phyloP scores from a whole-genome alignment of 495 filamentous ascomycete genomes.

The Xanthoparmelia taractica region DNA sequence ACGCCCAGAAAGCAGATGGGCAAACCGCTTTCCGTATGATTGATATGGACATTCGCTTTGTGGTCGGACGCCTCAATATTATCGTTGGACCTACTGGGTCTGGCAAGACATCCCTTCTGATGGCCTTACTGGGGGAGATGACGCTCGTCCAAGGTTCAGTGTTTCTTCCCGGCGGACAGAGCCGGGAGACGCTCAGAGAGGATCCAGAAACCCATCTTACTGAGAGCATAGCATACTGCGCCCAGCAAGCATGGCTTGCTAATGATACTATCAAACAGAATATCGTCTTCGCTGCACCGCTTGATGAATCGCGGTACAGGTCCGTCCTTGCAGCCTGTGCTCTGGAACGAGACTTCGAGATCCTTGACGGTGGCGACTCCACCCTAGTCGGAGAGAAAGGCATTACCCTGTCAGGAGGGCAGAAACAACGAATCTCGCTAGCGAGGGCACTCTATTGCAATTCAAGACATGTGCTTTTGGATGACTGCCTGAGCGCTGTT shows the following conservation, averaged over 20 bases:
- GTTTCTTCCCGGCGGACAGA: slow-evolving; percentile 71
- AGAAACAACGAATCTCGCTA: slow-evolving; percentile 96
- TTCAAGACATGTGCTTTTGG: slow-evolving; percentile 80
- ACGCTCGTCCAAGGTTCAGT: slow-evolving; percentile 72
- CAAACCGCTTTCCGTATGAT: slow-evolving; percentile 72
- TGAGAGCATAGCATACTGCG: slow-evolving; percentile 92
- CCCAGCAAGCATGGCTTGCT: slow-evolving; percentile 95
- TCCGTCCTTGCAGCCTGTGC: slow-evolving; percentile 86
- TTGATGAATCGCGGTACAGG: slow-evolving; percentile 76
- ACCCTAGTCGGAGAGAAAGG: slow-evolving; percentile 96
- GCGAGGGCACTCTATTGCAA: slow-evolving; percentile 90
- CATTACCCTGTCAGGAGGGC: slow-evolving; percentile 91
- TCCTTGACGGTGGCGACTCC: slow-evolving; percentile 86
- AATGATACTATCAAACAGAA: slow-evolving; percentile 96
- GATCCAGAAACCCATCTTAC: slow-evolving; percentile 81
- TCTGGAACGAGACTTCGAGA: slow-evolving; percentile 85
- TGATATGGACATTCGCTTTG: slow-evolving; percentile 69
- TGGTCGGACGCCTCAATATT: slow-evolving; percentile 74
- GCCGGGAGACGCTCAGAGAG: slow-evolving; percentile 71
- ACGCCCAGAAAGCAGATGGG: slow-evolving; percentile 49
- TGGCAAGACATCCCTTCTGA: slow-evolving; percentile 90
- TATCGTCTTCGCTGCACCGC: slow-evolving; percentile 81
- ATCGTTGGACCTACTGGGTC: slow-evolving; percentile 88
- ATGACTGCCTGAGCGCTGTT: slow-evolving; percentile 97
- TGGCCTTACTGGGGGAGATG: slow-evolving; percentile 98